These are phyloP conservation scores for Aspergillus conjunctus DNA, from an alignment of 495 filamentous ascomycete genomes.

Conservation along the genomic window DNA sequence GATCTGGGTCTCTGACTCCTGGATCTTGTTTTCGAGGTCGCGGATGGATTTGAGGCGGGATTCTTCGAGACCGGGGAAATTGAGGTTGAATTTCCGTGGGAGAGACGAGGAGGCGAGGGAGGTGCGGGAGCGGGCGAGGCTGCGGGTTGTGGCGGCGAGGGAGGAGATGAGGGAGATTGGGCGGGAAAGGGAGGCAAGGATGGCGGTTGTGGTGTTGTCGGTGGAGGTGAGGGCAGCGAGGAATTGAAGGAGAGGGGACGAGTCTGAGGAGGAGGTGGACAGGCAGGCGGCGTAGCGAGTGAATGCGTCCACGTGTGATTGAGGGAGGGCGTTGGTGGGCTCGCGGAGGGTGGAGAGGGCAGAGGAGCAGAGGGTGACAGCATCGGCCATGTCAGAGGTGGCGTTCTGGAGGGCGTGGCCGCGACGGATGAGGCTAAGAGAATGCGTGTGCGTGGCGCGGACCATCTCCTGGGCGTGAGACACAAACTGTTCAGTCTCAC, in stretches of 20 bases:
- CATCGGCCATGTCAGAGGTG: conserved; percentile 66
- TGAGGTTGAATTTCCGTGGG: conserved; percentile 54
- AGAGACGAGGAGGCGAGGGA: conserved; percentile 59
- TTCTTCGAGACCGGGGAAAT: conserved; percentile 72
- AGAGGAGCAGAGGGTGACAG: conserved; percentile 59
- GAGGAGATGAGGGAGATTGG: conserved; percentile 74
- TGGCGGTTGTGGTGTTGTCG: conserved; percentile 75
- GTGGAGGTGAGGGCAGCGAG: conserved; percentile 74
- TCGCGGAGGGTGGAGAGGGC: conserved; percentile 51
- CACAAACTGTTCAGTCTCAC: conserved; percentile 93
- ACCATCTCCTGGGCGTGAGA: conserved; percentile 86
- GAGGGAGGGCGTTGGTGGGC: conserved; percentile 58
- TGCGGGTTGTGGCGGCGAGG: conserved; percentile 64
- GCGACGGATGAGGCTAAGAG: conserved; percentile 71
- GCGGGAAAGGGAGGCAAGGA: conserved; percentile 78
- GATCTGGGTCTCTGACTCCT: conserved; percentile 63
- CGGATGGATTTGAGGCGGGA: conserved; percentile 77
- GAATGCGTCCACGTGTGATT: conserved; percentile 68
- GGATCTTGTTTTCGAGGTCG: conserved; percentile 75
- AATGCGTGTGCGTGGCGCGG: conserved; percentile 77
- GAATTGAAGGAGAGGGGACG: conserved; percentile 68
- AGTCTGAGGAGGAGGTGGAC: conserved; percentile 67
- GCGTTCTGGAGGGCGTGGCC: conserved; percentile 41
- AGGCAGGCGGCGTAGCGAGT: conserved; percentile 68
- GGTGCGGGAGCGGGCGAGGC: conserved; percentile 72